Evolutionary conservation across 805 yeast genomes (phyloP).

Genomic region (Cyberlindnera xylosilytica): DNA sequence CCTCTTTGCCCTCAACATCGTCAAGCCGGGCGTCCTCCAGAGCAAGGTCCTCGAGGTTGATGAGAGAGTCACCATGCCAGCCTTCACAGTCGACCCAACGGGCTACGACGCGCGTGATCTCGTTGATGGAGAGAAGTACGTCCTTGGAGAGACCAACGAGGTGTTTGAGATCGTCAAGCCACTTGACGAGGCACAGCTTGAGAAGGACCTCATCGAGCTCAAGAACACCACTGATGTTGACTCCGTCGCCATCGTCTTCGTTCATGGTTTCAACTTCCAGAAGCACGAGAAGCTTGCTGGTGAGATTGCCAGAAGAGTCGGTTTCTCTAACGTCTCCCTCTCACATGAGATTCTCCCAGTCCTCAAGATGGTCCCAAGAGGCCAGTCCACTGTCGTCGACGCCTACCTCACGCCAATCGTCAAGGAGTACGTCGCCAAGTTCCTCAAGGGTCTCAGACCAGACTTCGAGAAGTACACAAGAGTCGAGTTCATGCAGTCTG

Average conservation of each 20-base stretch:
- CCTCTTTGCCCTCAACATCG: conserved; percentile 46
- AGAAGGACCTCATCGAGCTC: conserved; percentile 21
- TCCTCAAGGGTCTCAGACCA: conserved; percentile 30
- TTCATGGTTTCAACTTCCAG: conserved; percentile 36
- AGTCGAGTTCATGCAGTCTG: conserved; percentile 56
- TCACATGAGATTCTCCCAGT: conserved; percentile 30
- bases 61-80: conserved; percentile 60
- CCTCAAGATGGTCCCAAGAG: conserved; percentile 38
- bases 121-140: conserved; percentile 35
- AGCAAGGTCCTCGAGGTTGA: conserved; percentile 43
- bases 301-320: conserved; percentile 32
- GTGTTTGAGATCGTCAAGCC: conserved; percentile 37
- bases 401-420: conserved; percentile 44
- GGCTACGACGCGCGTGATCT: conserved; percentile 29
- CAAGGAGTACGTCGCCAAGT: conserved; percentile 35
- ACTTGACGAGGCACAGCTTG: conserved; percentile 27
- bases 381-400: conserved; percentile 40
- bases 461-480: conserved; percentile 36
- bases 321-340: conserved; percentile 25
- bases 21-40: conserved; percentile 45
- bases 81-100: conserved; percentile 45
- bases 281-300: conserved; percentile 35
- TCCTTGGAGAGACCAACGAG: conserved; percentile 38
- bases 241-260: conserved; percentile 34
- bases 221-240: conserved; percentile 26